Percentiles rank a stretch among this genome's conserved stretches.
Evolutionary conservation across 257 asterid genomes (phyloP).

Genomic region (Mentha longifolia): DNA sequence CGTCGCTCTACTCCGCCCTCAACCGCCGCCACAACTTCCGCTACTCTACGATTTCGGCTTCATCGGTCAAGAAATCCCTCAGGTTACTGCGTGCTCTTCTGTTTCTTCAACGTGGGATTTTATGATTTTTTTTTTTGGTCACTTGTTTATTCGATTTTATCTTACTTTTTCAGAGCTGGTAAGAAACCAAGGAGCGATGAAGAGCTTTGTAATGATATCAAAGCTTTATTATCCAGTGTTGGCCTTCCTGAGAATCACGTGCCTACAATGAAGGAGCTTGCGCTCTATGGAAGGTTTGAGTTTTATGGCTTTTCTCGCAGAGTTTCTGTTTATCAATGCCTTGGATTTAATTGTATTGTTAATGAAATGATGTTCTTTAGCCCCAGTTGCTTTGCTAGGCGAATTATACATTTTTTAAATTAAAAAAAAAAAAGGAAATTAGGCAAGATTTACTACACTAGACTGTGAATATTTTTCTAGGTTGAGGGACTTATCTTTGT

Average conservation of each 20-base stretch:
- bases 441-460: too few species aligned
- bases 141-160: neutral
- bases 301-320: slow-evolving; percentile 20
- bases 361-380: neutral
- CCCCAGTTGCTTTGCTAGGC: too few species aligned
- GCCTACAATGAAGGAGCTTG: slow-evolving; percentile 83
- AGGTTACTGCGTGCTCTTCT: slow-evolving; percentile 47
- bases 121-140: slow-evolving; percentile 23
- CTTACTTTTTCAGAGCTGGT: slow-evolving; percentile 44
- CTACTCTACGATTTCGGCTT: slow-evolving; percentile 38
- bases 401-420: neutral
- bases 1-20: slow-evolving; percentile 26
- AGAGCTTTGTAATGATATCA: slow-evolving; percentile 68
- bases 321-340: neutral
- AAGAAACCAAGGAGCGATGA: slow-evolving; percentile 66
- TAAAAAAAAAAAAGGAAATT: neutral
- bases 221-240: slow-evolving; percentile 61
- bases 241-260: slow-evolving; percentile 79
- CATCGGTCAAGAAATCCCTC: slow-evolving; percentile 43
- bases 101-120: neutral
- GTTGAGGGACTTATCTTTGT: slow-evolving; percentile 16
- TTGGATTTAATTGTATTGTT: neutral
- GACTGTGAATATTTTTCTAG: neutral
- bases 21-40: slow-evolving; percentile 28
- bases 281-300: slow-evolving; percentile 76